Conservation (phyloP, 495 filamentous ascomycete genomes). For the Penicillium canariense region DNA sequence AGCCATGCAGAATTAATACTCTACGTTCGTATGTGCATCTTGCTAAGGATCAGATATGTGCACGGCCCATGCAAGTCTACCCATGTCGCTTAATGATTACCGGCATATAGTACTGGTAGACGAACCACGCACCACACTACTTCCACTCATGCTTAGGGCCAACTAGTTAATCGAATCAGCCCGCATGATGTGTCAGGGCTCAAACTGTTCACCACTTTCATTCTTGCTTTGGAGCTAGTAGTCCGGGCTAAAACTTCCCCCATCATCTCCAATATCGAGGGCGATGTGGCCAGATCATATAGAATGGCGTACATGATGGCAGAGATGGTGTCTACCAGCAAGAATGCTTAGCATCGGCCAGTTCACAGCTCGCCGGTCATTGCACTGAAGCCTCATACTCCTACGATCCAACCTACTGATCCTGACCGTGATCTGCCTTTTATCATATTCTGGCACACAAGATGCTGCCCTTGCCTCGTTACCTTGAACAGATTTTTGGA, state of each 20-base stretch:
- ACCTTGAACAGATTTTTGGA: conserved; percentile 25
- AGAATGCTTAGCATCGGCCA: conserved; percentile 27
- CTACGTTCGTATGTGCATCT: background rate
- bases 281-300: conserved; percentile 25
- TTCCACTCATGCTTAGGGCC: conserved; percentile 29
- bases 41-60: background rate
- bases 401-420: background rate
- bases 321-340: conserved; percentile 30
- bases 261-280: conserved; percentile 40
- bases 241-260: conserved; percentile 53
- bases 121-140: conserved; percentile 33
- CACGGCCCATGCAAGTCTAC: background rate
- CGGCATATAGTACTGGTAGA: conserved; percentile 33
- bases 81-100: conserved; percentile 24
- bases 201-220: conserved; percentile 17
- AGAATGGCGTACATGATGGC: conserved; percentile 22
- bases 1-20: conserved; percentile 2
- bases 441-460: conserved; percentile 25
- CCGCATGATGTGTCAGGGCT: too few species aligned
- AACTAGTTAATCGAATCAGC: conserved; percentile 29
- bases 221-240: conserved; percentile 55
- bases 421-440: background rate
- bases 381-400: too few species aligned
- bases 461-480: conserved; percentile 21
- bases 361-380: conserved; percentile 25